phyloP scores from a whole-genome alignment of 805 yeast species.

The Kuraishia cidri region DNA sequence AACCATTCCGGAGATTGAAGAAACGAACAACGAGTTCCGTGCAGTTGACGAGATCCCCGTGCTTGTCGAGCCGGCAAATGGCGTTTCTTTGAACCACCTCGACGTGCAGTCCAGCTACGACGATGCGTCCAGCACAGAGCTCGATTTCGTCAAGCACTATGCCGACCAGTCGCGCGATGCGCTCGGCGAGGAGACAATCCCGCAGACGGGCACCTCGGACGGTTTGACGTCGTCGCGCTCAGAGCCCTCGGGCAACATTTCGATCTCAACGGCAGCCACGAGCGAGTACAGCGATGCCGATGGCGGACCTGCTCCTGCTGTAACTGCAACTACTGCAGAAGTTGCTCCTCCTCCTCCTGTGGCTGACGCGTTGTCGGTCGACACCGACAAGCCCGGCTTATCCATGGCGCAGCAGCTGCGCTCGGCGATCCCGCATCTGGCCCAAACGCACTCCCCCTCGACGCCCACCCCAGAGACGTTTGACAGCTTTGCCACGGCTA shows the following conservation, averaged over 20 bases:
- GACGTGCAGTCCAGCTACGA: slow-evolving; percentile 2
- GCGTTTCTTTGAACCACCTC: no score
- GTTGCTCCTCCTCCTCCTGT: neutral
- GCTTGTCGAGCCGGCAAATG: no score
- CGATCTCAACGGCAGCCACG: slow-evolving; percentile 29
- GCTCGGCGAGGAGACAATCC: neutral
- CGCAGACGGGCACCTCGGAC: slow-evolving; percentile 1
- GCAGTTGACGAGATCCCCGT: no score
- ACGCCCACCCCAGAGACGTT: slow-evolving; percentile 4
- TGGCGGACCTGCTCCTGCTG: neutral
- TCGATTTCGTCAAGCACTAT: slow-evolving; percentile 1
- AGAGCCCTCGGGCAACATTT: no score
- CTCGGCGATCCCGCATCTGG: slow-evolving; percentile 23
- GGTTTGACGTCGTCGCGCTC: neutral
- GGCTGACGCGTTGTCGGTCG: neutral
- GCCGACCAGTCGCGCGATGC: neutral
- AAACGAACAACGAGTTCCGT: neutral
- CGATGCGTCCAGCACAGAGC: slow-evolving; percentile 5
- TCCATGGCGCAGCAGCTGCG: slow-evolving; percentile 40
- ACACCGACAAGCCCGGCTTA: slow-evolving; percentile 4
- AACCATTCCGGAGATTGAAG: neutral
- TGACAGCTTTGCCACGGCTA: no score
- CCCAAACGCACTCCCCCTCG: slow-evolving; percentile 12
- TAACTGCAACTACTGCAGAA: neutral
- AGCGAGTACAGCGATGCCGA: neutral